Conservation (phyloP, 2,329 filamentous ascomycete species). For the Sodiomyces alkalinus region DNA sequence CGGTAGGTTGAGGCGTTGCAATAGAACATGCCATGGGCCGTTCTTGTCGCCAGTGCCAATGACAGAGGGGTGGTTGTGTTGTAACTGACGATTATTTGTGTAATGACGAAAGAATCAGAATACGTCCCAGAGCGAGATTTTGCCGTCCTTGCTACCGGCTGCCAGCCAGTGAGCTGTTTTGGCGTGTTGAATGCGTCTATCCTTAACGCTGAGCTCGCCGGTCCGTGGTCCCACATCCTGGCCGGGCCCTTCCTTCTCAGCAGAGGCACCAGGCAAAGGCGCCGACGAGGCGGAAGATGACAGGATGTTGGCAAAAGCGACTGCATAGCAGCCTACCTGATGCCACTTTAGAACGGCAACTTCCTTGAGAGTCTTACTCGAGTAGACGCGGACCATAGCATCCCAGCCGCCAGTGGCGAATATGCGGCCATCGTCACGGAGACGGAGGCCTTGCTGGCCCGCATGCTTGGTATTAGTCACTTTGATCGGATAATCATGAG, state of each 20-base stretch:
- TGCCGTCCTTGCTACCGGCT: conserved; percentile 85
- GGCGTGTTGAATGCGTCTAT: conserved; percentile 47
- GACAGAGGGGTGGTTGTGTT: too few species aligned
- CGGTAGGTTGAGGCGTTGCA: too few species aligned
- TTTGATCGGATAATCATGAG: conserved; percentile 36
- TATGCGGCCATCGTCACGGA: conserved; percentile 68
- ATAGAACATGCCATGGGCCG: too few species aligned
- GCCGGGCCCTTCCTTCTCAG: conserved; percentile 3
- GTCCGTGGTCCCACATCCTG: conserved; percentile 3
- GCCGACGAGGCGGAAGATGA: conserved; percentile 1
- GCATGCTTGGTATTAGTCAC: conserved; percentile 67
- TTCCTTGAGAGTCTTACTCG: conserved; percentile 65
- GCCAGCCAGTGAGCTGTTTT: conserved; percentile 75
- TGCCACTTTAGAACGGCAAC: conserved; percentile 93
- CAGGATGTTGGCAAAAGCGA: conserved; percentile 52
- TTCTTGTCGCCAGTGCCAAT: too few species aligned
- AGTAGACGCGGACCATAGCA: conserved; percentile 65
- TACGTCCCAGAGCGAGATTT: conserved; percentile 89
- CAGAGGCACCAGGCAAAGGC: too few species aligned
- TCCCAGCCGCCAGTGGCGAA: conserved; percentile 95
- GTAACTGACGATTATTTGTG: too few species aligned
- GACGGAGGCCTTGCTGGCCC: conserved; percentile 67
- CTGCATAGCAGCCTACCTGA: conserved; percentile 69
- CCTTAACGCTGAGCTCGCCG: conserved; percentile 36
- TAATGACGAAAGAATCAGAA: too few species aligned